Conservation (phyloP, 257 asterid species). For the Capsicum baccatum region DNA sequence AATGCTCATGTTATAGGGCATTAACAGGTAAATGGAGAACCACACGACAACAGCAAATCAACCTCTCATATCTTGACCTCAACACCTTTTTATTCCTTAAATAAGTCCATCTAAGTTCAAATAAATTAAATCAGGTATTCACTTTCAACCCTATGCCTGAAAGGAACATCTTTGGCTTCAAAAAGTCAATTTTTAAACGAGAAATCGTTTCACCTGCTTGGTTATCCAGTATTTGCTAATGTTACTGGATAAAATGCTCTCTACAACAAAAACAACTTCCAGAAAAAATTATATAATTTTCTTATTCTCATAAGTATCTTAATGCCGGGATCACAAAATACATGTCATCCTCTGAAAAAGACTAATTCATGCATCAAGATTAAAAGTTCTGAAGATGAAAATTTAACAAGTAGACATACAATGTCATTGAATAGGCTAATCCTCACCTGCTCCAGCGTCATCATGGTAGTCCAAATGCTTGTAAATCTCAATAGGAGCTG, state of each 20-base stretch:
- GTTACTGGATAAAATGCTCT: slow-evolving; percentile 13
- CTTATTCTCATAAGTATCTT: not conserved
- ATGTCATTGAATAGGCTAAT: not conserved
- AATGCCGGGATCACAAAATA: not conserved
- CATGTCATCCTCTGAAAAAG: not conserved
- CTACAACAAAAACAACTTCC: not conserved
- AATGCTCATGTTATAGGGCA: not conserved
- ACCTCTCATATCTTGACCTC: slow-evolving; percentile 4
- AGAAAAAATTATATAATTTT: slow-evolving; percentile 2
- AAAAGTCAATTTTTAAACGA: not conserved
- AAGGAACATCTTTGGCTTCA: not conserved
- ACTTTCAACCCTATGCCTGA: slow-evolving; percentile 20
- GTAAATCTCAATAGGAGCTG: slow-evolving; percentile 94
- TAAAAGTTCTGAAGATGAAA: slow-evolving; percentile 5
- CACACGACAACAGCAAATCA: not conserved
- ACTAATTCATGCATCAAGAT: slow-evolving; percentile 16
- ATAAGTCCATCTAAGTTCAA: slow-evolving; percentile 1
- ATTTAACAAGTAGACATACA: slow-evolving; percentile 20
- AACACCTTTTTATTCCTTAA: slow-evolving; percentile 6
- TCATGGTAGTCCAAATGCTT: slow-evolving; percentile 97
- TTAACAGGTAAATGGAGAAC: not conserved
- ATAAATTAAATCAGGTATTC: slow-evolving; percentile 13
- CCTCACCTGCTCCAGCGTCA: slow-evolving; percentile 75
- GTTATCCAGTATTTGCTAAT: slow-evolving; percentile 1
- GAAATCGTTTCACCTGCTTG: not conserved